Percentiles rank a stretch among this genome's conserved stretches.
These are phyloP conservation scores for Pilatotrama ljubarskyi DNA, from an alignment of 768 basidiomycete genomes.

Conservation along the genomic window DNA sequence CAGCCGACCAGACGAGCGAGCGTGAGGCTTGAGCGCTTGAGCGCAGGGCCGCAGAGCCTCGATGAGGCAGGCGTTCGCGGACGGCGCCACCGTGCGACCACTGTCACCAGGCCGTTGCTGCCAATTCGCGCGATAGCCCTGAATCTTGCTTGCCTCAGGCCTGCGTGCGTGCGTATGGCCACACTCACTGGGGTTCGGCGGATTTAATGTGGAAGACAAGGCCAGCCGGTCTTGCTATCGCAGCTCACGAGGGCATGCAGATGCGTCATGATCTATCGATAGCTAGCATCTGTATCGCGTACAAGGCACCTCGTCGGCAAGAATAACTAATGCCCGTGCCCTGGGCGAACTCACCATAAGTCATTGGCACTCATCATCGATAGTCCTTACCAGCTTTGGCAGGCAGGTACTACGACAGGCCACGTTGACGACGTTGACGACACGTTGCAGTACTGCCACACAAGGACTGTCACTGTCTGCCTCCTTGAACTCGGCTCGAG, in stretches of 20 bases:
- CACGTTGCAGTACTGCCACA: too few species aligned
- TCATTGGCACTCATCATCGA: not conserved
- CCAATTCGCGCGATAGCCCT: not conserved
- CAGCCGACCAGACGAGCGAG: not conserved
- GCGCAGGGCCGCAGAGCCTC: too few species aligned
- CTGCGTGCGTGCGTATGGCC: too few species aligned
- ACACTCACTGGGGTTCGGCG: not conserved
- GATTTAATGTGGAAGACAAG: not conserved
- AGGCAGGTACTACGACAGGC: too few species aligned
- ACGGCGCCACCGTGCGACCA: not conserved
- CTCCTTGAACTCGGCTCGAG: too few species aligned
- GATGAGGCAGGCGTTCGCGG: not conserved
- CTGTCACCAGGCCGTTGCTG: not conserved
- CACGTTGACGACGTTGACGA: too few species aligned
- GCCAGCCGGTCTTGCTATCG: not conserved
- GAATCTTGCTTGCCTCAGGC: not conserved
- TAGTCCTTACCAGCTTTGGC: too few species aligned
- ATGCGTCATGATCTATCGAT: conserved; percentile 2
- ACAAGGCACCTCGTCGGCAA: not conserved
- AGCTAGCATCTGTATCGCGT: conserved; percentile 1
- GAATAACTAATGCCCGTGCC: not conserved
- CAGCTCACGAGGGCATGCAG: not conserved
- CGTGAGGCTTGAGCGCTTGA: not conserved
- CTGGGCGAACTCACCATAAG: too few species aligned
- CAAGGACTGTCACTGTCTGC: too few species aligned